Percentiles rank a stretch among this genome's conserved stretches.
These are phyloP conservation scores for Coemansia sp. DNA, from an alignment of 371 early-diverging fungal species.

Conservation along the genomic window DNA sequence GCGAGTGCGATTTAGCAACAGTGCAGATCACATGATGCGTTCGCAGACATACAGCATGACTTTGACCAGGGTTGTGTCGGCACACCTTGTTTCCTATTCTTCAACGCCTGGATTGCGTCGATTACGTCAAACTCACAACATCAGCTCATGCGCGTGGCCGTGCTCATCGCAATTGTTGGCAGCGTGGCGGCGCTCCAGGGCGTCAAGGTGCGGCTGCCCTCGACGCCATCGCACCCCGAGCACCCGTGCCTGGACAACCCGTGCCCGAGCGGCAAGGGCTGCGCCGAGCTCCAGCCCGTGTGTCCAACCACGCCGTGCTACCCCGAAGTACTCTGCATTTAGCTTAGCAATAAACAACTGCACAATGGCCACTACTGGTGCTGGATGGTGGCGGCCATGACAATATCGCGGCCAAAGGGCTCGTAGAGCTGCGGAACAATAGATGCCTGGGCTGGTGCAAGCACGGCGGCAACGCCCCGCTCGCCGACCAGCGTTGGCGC, in stretches of 20 bases:
- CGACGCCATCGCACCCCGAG: constrained; percentile 1
- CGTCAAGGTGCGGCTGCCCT: background rate
- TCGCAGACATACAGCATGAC: too few species aligned
- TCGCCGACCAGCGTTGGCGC: constrained; percentile 73
- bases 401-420: constrained; percentile 15
- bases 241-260: constrained; percentile 7
- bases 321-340: constrained; percentile 4
- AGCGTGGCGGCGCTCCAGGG: background rate
- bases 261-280: constrained; percentile 1
- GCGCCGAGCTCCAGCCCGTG: constrained; percentile 10
- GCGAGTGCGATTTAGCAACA: too few species aligned
- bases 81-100: too few species aligned
- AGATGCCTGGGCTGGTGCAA: background rate
- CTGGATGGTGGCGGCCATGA: constrained; percentile 1
- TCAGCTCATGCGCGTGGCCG: background rate
- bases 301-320: constrained; percentile 8
- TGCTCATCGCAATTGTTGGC: background rate
- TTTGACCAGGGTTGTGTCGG: too few species aligned
- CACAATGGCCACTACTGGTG: background rate
- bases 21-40: too few species aligned
- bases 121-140: background rate
- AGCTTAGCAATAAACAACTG: background rate
- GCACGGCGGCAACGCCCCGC: constrained; percentile 58
- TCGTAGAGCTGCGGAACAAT: constrained; percentile 14
- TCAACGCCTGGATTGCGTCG: too few species aligned